phyloP scores from a whole-genome alignment of 2,329 filamentous ascomycete genomes.

The Aspergillus aculeatinus region DNA sequence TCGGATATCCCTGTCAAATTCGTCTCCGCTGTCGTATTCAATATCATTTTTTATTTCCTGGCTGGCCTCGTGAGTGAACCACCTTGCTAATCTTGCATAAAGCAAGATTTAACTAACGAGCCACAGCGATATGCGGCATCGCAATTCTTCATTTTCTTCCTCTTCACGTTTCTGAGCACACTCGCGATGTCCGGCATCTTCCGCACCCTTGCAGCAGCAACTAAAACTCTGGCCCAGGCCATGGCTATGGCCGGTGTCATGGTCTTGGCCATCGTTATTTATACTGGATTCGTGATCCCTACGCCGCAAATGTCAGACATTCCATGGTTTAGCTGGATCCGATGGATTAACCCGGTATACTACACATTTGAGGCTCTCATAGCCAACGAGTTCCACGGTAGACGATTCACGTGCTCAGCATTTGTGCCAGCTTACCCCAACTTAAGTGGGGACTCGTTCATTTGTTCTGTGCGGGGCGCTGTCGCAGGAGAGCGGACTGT shows the following conservation, averaged over 20 bases:
- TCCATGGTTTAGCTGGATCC: slow-evolving; percentile 67
- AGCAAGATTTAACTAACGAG: slow-evolving; percentile 13
- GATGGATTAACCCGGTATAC: slow-evolving; percentile 63
- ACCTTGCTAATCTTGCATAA: background rate
- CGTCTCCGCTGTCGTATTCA: slow-evolving; percentile 70
- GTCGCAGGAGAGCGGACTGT: slow-evolving; percentile 55
- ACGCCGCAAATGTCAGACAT: slow-evolving; percentile 53
- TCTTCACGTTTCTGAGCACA: slow-evolving; percentile 61
- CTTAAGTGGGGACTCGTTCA: slow-evolving; percentile 48
- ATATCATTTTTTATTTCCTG: slow-evolving; percentile 82
- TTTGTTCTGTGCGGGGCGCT: slow-evolving; percentile 57
- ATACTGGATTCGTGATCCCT: slow-evolving; percentile 65
- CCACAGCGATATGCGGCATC: slow-evolving; percentile 36
- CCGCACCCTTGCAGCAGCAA: slow-evolving; percentile 59
- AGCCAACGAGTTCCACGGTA: slow-evolving; percentile 59
- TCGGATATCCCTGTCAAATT: slow-evolving; percentile 85
- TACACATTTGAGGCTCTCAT: slow-evolving; percentile 65
- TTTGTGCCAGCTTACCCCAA: slow-evolving; percentile 48
- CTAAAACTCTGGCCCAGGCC: slow-evolving; percentile 62
- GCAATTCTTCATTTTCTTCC: slow-evolving; percentile 63
- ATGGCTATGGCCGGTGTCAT: slow-evolving; percentile 57
- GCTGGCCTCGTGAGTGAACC: slow-evolving; percentile 59
- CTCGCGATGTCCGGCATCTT: slow-evolving; percentile 61
- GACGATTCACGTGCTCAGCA: slow-evolving; percentile 56
- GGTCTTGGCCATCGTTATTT: slow-evolving; percentile 61